phyloP scores from a whole-genome alignment of 768 basidiomycete species.

The Mycena floridula region DNA sequence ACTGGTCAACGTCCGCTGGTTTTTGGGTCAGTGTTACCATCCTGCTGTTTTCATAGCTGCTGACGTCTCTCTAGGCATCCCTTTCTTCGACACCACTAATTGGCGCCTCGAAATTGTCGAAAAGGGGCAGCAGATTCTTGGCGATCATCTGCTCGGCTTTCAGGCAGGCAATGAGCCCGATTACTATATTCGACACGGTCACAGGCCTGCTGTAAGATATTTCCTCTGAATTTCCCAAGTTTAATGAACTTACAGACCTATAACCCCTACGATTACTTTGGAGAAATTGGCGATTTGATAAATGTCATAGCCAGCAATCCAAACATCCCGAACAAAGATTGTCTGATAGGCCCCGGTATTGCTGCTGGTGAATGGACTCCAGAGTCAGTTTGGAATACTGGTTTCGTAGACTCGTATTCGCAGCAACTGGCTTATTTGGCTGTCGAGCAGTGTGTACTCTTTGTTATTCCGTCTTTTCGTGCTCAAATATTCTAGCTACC shows the following conservation, averaged over 20 bases:
- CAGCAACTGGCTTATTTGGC: slow-evolving; percentile 37
- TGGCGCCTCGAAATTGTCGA: slow-evolving; percentile 2
- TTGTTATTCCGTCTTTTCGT: neutral
- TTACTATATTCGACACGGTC: slow-evolving; percentile 26
- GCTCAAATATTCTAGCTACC: neutral
- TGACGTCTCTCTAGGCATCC: neutral
- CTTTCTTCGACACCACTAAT: neutral
- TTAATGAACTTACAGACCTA: slow-evolving; percentile 22
- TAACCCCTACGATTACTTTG: slow-evolving; percentile 35
- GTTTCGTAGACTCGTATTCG: slow-evolving; percentile 40
- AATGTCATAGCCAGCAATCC: slow-evolving; percentile 27
- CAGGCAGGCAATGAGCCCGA: slow-evolving; percentile 55
- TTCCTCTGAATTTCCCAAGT: slow-evolving; percentile 22
- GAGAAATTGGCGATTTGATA: slow-evolving; percentile 49
- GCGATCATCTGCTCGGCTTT: slow-evolving; percentile 37
- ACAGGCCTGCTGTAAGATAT: neutral
- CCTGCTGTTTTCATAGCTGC: neutral
- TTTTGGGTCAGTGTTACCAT: slow-evolving; percentile 23
- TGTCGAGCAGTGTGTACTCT: slow-evolving; percentile 46
- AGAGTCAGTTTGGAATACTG: slow-evolving; percentile 48
- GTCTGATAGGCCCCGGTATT: slow-evolving; percentile 54
- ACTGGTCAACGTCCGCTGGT: slow-evolving; percentile 47
- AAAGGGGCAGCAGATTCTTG: slow-evolving; percentile 36
- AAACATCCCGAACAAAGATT: slow-evolving; percentile 30
- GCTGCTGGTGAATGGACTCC: slow-evolving; percentile 48